These are phyloP conservation scores for Thalassiosira gravida DNA, from an alignment of 352 stramenopile genomes.

Conservation along the genomic window DNA sequence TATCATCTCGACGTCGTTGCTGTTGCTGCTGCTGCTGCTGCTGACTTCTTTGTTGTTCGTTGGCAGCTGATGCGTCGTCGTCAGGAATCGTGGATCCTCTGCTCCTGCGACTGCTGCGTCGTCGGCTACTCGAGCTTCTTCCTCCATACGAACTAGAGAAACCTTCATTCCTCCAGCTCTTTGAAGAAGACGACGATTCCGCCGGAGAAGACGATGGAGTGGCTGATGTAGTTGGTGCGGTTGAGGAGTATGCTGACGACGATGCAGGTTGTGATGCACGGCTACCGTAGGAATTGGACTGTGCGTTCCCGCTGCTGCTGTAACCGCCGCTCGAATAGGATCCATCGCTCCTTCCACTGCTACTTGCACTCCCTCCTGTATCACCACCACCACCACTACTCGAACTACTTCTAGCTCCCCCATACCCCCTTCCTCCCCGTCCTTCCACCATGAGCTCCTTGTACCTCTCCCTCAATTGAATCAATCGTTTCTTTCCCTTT, in stretches of 20 bases:
- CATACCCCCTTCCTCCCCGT: conserved; percentile 39
- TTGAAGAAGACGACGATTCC: conserved; percentile 15
- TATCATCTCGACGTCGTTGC: conserved; percentile 9
- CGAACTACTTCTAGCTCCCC: conserved; percentile 3
- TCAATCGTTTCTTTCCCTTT: conserved; percentile 66
- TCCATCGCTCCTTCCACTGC: conserved; percentile 1
- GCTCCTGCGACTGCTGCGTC: conserved; percentile 23
- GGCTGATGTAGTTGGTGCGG: conserved; percentile 20
- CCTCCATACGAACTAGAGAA: conserved; percentile 36
- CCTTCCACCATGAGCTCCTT: conserved; percentile 67
- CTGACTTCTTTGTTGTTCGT: conserved; percentile 15
- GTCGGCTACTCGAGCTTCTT: conserved; percentile 50
- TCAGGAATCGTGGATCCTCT: conserved; percentile 5
- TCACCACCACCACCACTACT: conserved; percentile 11
- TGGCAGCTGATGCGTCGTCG: conserved; percentile 4
- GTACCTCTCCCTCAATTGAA: conserved; percentile 73
- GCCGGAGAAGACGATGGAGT: conserved; percentile 2
- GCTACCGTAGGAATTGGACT: conserved; percentile 4
- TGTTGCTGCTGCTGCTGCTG: conserved; percentile 34
- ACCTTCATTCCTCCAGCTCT: conserved; percentile 55
- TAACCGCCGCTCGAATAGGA: conserved; percentile 7
- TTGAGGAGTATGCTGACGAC: conserved; percentile 23
- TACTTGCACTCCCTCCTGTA: too few species aligned
- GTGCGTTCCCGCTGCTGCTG: conserved; percentile 6
- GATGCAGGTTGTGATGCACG: conserved; percentile 8